Percentiles rank a stretch among this genome's conserved stretches.
Conservation (phyloP, 768 basidiomycete genomes). For the Brasilioporus rufonigricans region DNA sequence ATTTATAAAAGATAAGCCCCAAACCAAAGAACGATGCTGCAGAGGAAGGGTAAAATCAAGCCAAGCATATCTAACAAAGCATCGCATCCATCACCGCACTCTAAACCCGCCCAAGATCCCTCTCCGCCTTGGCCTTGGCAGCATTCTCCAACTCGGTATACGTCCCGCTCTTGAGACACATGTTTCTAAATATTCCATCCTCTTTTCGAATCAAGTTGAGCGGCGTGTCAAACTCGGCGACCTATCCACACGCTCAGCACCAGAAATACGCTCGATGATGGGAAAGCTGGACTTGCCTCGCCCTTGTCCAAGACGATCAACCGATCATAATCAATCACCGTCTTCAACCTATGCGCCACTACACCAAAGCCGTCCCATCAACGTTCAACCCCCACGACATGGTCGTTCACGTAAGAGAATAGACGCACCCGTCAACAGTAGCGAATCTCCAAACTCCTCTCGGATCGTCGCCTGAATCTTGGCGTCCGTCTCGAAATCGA, state of each 20-base stretch:
- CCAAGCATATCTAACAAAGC: not conserved
- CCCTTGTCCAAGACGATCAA: constrained; percentile 70
- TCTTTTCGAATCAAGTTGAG: constrained; percentile 61
- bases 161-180: constrained; percentile 71
- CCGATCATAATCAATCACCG: constrained; percentile 79
- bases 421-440: constrained; percentile 66
- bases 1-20: too few relatives aligned
- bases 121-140: constrained; percentile 44
- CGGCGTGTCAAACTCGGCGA: constrained; percentile 73
- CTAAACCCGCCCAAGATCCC: not conserved
- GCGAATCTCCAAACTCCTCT: constrained; percentile 74
- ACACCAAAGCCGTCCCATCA: constrained; percentile 1
- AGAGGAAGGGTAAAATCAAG: not conserved
- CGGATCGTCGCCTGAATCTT: constrained; percentile 89
- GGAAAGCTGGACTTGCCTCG: constrained; percentile 18
- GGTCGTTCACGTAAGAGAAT: too few relatives aligned
- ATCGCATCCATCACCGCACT: not conserved
- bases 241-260: constrained; percentile 16
- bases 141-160: constrained; percentile 57
- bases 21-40: not conserved
- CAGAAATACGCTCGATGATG: not conserved
- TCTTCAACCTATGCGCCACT: constrained; percentile 71
- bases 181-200: constrained; percentile 61
- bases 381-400: not conserved
- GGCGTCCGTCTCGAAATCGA: constrained; percentile 84